Evolutionary conservation across 2,329 filamentous ascomycete genomes (phyloP).

Genomic region (Tolypocladium ovalisporum): DNA sequence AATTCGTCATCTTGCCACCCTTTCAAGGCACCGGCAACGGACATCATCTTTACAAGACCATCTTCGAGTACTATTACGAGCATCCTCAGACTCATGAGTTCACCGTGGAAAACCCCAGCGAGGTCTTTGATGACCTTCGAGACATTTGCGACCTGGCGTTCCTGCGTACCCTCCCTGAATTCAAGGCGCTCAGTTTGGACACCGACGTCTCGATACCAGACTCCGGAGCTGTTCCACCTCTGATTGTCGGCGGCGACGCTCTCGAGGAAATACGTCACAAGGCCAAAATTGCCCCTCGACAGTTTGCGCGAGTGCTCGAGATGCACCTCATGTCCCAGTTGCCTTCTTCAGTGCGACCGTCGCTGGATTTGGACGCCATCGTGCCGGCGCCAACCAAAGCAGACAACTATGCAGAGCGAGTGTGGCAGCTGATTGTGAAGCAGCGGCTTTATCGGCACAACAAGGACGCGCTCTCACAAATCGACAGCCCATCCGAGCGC

Average conservation of each 20-base stretch:
- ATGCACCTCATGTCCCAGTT: constrained; percentile 60
- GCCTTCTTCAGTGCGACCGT: constrained; percentile 43
- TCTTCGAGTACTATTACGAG: constrained; percentile 60
- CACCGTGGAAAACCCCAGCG: constrained; percentile 89
- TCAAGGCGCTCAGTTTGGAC: constrained; percentile 45
- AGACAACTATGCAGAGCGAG: constrained; percentile 51
- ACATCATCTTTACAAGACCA: constrained; percentile 66
- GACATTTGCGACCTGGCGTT: constrained; percentile 63
- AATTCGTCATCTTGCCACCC: constrained; percentile 83
- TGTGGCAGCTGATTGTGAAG: constrained; percentile 70
- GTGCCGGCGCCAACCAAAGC: constrained; percentile 34
- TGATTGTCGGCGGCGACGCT: constrained; percentile 47
- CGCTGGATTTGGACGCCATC: constrained; percentile 30
- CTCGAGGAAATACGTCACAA: constrained; percentile 47
- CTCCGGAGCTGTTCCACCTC: constrained; percentile 32
- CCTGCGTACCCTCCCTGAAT: constrained; percentile 48
- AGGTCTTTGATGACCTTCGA: constrained; percentile 70
- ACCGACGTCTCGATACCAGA: constrained; percentile 36
- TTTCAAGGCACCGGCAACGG: constrained; percentile 78
- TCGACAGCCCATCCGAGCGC: constrained; percentile 52
- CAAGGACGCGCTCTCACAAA: constrained; percentile 55
- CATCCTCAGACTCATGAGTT: constrained; percentile 66
- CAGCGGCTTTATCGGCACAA: constrained; percentile 68
- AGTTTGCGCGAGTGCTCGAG: constrained; percentile 65
- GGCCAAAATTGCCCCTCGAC: constrained; percentile 64